Percentiles rank a stretch among this genome's conserved stretches.
These are phyloP conservation scores for Ligustrum vulgare DNA, from an alignment of 257 asterid genomes.

Conservation along the genomic window DNA sequence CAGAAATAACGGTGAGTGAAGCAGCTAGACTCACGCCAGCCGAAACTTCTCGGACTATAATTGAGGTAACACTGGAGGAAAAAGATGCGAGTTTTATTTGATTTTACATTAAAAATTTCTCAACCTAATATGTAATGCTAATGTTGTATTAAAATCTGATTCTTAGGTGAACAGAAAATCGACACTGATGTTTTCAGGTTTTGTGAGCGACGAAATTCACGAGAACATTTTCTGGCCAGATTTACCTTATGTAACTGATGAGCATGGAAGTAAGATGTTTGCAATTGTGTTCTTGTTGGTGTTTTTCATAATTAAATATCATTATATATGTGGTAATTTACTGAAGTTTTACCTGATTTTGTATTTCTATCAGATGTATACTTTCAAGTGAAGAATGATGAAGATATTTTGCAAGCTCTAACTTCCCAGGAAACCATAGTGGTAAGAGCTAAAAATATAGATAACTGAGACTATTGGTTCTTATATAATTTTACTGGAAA, in stretches of 20 bases:
- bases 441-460: constrained; percentile 45
- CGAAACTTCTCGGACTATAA: constrained; percentile 74
- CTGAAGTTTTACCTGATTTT: constrained; percentile 28
- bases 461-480: constrained; percentile 3
- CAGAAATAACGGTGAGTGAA: constrained; percentile 48
- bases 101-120: constrained; percentile 12
- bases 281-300: constrained; percentile 22
- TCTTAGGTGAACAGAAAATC: constrained; percentile 89
- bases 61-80: constrained; percentile 53
- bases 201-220: constrained; percentile 67
- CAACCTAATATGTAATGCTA: constrained; percentile 13
- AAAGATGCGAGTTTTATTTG: constrained; percentile 15
- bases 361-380: constrained; percentile 63
- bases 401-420: constrained; percentile 78
- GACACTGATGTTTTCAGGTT: constrained; percentile 82
- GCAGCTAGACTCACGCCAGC: constrained; percentile 74
- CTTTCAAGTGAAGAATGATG: constrained; percentile 95
- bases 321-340: neutral
- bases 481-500: neutral
- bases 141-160: constrained; percentile 31
- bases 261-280: constrained; percentile 80
- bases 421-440: constrained; percentile 77
- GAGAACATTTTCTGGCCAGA: constrained; percentile 98
- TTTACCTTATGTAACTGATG: constrained; percentile 89
- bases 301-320: neutral